phyloP scores from a whole-genome alignment of 129 eudicot species.

The Erigeron canadensis region DNA sequence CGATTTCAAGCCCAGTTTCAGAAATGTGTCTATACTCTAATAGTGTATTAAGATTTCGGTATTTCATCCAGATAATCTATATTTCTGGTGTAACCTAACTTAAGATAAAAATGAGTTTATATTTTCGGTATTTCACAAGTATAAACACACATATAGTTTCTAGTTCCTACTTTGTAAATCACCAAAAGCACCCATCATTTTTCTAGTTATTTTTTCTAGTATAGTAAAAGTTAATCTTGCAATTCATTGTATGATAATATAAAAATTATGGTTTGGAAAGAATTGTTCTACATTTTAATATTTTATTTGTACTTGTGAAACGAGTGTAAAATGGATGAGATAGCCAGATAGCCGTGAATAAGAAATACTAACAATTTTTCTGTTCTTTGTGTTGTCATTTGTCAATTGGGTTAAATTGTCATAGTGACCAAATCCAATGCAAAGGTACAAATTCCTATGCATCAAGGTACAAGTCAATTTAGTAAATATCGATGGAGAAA shows the following conservation, averaged over 20 bases:
- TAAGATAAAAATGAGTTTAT: too few relatives aligned
- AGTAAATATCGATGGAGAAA: slow-evolving; percentile 3
- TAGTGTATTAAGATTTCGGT: too few relatives aligned
- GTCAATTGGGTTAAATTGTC: slow-evolving; percentile 8
- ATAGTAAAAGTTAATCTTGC: not conserved
- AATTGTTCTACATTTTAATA: slow-evolving; percentile 7
- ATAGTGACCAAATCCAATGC: slow-evolving; percentile 25
- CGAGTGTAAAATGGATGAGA: not conserved
- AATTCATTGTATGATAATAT: slow-evolving; percentile 29
- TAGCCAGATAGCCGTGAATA: not conserved
- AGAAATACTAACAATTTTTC: not conserved
- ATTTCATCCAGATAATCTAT: too few relatives aligned
- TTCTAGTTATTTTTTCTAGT: too few relatives aligned
- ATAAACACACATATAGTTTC: too few relatives aligned
- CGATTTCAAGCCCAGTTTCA: slow-evolving; percentile 15
- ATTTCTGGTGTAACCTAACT: too few relatives aligned
- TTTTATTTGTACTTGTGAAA: slow-evolving; percentile 1
- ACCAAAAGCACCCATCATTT: too few relatives aligned
- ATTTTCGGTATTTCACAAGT: too few relatives aligned
- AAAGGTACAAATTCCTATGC: slow-evolving; percentile 24
- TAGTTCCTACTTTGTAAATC: too few relatives aligned
- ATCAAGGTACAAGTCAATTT: slow-evolving; percentile 2
- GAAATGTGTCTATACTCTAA: not conserved
- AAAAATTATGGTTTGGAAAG: not conserved
- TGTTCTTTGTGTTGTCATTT: not conserved